These are phyloP conservation scores for Rhizophora apiculata DNA, from an alignment of 345 rosid species.

Conservation along the genomic window DNA sequence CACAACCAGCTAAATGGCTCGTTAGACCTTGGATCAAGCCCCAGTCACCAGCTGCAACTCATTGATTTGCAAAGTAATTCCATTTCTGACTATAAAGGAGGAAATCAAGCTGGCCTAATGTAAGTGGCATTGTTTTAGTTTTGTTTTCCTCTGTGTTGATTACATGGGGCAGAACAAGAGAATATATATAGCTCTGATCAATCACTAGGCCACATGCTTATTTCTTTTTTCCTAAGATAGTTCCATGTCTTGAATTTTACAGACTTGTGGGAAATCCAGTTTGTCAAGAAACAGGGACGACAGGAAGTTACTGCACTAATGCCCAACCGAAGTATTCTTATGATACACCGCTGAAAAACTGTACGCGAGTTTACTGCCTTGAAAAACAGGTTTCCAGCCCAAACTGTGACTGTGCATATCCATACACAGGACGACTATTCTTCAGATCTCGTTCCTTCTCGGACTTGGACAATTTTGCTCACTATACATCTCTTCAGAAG, in stretches of 20 bases:
- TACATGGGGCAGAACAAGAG: not conserved
- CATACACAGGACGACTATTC: constrained; percentile 55
- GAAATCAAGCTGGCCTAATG: constrained; percentile 34
- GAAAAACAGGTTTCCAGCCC: constrained; percentile 48
- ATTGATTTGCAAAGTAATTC: constrained; percentile 56
- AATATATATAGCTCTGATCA: not conserved
- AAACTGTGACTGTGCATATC: constrained; percentile 55
- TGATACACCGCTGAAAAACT: constrained; percentile 42
- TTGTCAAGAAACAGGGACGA: constrained; percentile 42
- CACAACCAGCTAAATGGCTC: constrained; percentile 47
- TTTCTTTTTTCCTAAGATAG: not conserved
- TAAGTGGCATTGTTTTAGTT: constrained; percentile 29
- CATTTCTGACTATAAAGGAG: constrained; percentile 29
- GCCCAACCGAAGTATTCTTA: constrained; percentile 25
- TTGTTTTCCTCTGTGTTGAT: not conserved
- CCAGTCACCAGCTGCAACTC: constrained; percentile 40
- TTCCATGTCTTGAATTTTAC: constrained; percentile 22
- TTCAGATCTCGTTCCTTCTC: constrained; percentile 76
- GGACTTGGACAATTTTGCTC: constrained; percentile 35
- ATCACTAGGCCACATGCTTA: not conserved
- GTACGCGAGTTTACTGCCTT: constrained; percentile 38
- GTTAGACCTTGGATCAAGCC: constrained; percentile 47
- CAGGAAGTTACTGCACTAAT: constrained; percentile 39
- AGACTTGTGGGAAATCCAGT: constrained; percentile 67
- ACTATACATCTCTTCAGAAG: constrained; percentile 35